phyloP scores from a whole-genome alignment of 2,329 filamentous ascomycete genomes.

The Colletotrichum lindemuthianum region DNA sequence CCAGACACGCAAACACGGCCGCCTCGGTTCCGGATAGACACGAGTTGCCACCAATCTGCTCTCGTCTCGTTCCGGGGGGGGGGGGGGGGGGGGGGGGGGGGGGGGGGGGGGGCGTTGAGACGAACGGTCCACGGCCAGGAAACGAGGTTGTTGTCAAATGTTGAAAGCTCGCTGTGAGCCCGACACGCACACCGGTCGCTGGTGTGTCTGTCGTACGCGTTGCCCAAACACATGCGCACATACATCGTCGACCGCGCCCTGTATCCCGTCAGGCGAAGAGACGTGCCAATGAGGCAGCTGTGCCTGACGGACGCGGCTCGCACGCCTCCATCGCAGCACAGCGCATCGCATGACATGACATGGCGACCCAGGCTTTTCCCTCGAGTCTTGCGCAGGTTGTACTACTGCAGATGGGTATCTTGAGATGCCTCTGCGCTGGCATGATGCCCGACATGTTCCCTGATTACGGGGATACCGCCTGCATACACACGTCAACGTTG shows the following conservation, averaged over 20 bases:
- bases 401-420: no score
- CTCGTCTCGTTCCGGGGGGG: no score
- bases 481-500: background rate
- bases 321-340: background rate
- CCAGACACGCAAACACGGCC: background rate
- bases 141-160: no score
- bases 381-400: background rate
- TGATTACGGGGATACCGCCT: no score
- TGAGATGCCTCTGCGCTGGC: background rate
- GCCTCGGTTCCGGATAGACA: slow-evolving; percentile 1
- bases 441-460: slow-evolving; percentile 17
- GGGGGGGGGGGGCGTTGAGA: no score
- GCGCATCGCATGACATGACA: background rate
- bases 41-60: background rate
- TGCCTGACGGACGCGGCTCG: slow-evolving; percentile 23
- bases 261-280: background rate
- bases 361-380: background rate
- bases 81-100: no score
- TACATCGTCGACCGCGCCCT: no score
- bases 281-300: slow-evolving; percentile 24
- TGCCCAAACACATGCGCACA: no score
- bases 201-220: no score
- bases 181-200: no score
- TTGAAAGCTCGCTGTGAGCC: no score
- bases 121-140: no score